Conservation (phyloP, 2,329 filamentous ascomycete genomes). For the Claviceps digitariae region DNA sequence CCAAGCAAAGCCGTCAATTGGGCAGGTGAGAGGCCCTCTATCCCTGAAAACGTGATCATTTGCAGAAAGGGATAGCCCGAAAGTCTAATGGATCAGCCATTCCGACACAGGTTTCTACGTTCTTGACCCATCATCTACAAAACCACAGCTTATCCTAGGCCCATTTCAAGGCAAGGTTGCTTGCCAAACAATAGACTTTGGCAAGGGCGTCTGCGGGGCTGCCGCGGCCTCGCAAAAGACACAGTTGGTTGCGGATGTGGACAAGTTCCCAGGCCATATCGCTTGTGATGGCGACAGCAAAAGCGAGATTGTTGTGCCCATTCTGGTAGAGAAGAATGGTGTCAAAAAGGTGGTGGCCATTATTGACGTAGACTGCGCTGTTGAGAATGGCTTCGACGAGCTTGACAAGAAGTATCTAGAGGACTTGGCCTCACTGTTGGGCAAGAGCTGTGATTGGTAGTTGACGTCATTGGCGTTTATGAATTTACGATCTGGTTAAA, state of each 20-base stretch:
- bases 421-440: conserved; percentile 46
- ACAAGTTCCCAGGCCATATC: conserved; percentile 65
- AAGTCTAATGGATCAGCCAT: background rate
- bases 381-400: conserved; percentile 51
- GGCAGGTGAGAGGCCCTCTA: conserved; percentile 37
- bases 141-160: conserved; percentile 53
- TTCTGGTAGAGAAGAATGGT: conserved; percentile 29
- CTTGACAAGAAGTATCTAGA: conserved; percentile 55
- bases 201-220: conserved; percentile 61
- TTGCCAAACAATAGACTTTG: conserved; percentile 64
- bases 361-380: conserved; percentile 68
- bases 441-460: conserved; percentile 52
- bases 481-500: background rate
- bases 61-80: background rate
- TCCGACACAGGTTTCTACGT: conserved; percentile 54
- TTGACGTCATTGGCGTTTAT: background rate
- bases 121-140: conserved; percentile 34
- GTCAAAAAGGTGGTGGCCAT: conserved; percentile 49
- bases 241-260: conserved; percentile 57
- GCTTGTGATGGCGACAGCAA: conserved; percentile 63
- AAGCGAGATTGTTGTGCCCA: conserved; percentile 74
- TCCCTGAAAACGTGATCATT: background rate
- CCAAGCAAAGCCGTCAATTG: conserved; percentile 62
- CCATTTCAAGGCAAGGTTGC: conserved; percentile 72
- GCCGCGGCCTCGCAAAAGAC: conserved; percentile 48